Conservation (phyloP, 1,139 yeast genomes). For the Debaryomyces udenii region DNA sequence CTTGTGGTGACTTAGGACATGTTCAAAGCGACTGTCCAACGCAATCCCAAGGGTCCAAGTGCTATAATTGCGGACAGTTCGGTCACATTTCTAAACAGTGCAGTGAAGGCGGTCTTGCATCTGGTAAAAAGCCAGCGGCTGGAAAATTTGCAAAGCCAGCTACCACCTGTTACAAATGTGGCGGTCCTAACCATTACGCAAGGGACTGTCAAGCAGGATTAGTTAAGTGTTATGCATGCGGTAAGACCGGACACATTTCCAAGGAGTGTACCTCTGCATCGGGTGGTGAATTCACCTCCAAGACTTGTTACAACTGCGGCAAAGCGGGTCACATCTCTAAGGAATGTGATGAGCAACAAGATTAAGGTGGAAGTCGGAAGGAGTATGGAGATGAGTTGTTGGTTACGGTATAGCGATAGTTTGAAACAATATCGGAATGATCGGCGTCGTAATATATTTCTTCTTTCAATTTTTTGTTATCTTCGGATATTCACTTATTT, state of each 20-base stretch:
- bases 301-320: constrained; percentile 52
- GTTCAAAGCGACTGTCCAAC: constrained; percentile 69
- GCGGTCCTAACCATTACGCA: constrained; percentile 92
- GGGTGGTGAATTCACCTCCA: constrained; percentile 44
- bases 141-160: constrained; percentile 34
- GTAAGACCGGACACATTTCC: constrained; percentile 85
- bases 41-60: constrained; percentile 51
- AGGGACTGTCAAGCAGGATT: constrained; percentile 81
- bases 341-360: constrained; percentile 29
- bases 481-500: constrained; percentile 7
- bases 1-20: constrained; percentile 77
- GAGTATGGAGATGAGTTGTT: constrained; percentile 8
- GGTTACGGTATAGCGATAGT: constrained; percentile 3
- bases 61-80: constrained; percentile 65
- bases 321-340: constrained; percentile 39
- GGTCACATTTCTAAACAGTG: constrained; percentile 87
- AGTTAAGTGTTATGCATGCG: constrained; percentile 90
- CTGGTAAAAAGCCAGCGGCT: constrained; percentile 24
- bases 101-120: constrained; percentile 36
- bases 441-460: constrained; percentile 7
- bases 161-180: constrained; percentile 86
- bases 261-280: constrained; percentile 69
- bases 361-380: constrained; percentile 5
- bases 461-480: constrained; percentile 7
- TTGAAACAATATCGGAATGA: constrained; percentile 7